Evolutionary conservation across 352 stramenopile species (phyloP), one percentile per base, ranked within the genome.

Genomic region (Phytophthora constricta): DNA sequence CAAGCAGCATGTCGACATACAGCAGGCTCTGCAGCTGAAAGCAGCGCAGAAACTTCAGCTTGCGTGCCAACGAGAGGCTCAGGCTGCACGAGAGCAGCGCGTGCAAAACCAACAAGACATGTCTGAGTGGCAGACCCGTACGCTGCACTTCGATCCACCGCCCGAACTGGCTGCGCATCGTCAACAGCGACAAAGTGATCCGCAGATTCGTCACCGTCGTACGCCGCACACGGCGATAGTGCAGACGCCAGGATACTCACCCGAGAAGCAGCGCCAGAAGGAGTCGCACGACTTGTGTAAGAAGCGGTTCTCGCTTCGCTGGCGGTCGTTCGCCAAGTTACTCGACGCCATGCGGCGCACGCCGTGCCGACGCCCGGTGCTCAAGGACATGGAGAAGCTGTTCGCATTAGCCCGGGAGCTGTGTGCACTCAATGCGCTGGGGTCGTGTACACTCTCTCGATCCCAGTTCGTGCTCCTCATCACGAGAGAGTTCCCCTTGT

Each of bases 301-400:
- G 8, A 65, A 85, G 25, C 69, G 74, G 1, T 89, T 86, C 50
- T 42, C 51, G 10, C 58, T 91, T 28, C 79, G 80, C 0, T 91
- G 82, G 82, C 55, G 60, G 11, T 79, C 81, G 31, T 72, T 88
- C 56, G 62, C 70, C 0, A 48, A 70, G 14, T 16, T 91, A 4
- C 54, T 91, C 3, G 79, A 89, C 19, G 74, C 78, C 4, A 89
- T 91, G 82, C 68, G 74, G 17, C 74, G 74, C 20, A 91, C 82
- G 8, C 78, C 80, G 0, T 89, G 82, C 31, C 67, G 82, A 20
- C 72, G 80, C 0, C 82, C 82, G 0, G 82, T 91, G 27, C 58
- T 91, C 7, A 79, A 91, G 54, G 82, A 91, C 54, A 79, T 91
- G 48, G 82, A 91, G 45, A 91, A 91, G 60, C 53, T 91, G 1